A percentile compares a stretch with the other conserved stretches of the same genome.
phyloP scores from a whole-genome alignment of 148 eudicot genomes.

The Persicaria maculosa region DNA sequence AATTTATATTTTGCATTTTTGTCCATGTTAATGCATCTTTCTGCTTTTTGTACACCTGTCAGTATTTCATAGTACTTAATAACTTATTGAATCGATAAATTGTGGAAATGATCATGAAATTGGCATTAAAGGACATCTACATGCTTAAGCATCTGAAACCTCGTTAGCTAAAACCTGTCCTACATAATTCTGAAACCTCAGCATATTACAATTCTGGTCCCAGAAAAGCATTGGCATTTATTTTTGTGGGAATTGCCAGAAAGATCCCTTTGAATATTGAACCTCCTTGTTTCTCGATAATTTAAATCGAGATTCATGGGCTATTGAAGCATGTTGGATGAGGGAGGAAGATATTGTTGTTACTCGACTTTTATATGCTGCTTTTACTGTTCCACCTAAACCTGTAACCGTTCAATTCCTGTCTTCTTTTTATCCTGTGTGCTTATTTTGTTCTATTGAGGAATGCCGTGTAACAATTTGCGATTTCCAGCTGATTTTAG shows the following conservation, averaged over 20 bases:
- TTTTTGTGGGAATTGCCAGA: not conserved
- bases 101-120: not conserved
- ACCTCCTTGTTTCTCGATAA: not conserved
- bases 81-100: not conserved
- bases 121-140: not conserved
- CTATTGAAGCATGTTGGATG: not conserved
- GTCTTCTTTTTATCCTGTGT: not conserved
- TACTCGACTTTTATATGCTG: not conserved
- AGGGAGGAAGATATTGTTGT: not conserved
- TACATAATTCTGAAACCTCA: not conserved
- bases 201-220: not conserved
- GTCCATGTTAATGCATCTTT: not conserved
- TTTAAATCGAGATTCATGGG: not conserved
- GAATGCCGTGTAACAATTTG: not conserved
- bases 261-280: not conserved
- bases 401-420: not conserved
- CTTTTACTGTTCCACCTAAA: not conserved
- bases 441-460: not conserved
- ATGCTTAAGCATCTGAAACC: not conserved
- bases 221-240: not conserved
- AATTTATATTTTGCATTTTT: not conserved
- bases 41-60: not conserved
- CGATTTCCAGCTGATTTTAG: not conserved
- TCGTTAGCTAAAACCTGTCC: not conserved
- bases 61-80: not conserved